A percentile compares a stretch with the other conserved stretches of the same genome.
These are phyloP conservation scores for Sphagnum fallax DNA, from an alignment of 228 moss, liverwort and hornwort genomes.

Conservation along the genomic window DNA sequence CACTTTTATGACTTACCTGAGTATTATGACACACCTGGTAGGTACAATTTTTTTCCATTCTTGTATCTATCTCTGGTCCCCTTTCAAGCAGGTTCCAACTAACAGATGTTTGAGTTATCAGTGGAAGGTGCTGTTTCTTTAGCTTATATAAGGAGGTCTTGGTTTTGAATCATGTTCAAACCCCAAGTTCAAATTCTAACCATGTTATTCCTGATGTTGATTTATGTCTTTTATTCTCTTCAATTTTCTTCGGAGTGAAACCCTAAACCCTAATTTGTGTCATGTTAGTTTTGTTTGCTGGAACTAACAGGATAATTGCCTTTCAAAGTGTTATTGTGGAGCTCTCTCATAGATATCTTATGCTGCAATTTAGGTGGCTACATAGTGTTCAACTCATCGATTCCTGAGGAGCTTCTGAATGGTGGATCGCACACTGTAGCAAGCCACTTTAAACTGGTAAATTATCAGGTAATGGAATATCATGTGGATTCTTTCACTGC, in stretches of 20 bases:
- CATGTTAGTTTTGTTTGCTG: too few relatives aligned
- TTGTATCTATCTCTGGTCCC: not conserved
- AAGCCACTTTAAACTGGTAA: slow-evolving; percentile 86
- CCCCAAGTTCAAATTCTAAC: too few relatives aligned
- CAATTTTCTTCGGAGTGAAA: too few relatives aligned
- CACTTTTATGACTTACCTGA: slow-evolving; percentile 65
- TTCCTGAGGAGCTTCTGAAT: slow-evolving; percentile 57
- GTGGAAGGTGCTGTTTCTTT: not conserved
- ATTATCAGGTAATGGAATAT: slow-evolving; percentile 58
- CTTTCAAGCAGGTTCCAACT: not conserved
- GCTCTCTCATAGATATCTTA: too few relatives aligned
- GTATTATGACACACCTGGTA: slow-evolving; percentile 79
- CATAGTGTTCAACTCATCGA: slow-evolving; percentile 56
- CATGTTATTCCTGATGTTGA: too few relatives aligned
- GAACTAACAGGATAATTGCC: too few relatives aligned
- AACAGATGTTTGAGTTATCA: not conserved
- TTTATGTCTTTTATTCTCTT: too few relatives aligned
- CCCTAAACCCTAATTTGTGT: too few relatives aligned
- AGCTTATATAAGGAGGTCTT: too few relatives aligned
- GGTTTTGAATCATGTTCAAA: too few relatives aligned
- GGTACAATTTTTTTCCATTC: slow-evolving; percentile 2
- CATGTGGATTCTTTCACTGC: not conserved
- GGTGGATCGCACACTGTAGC: slow-evolving; percentile 69
- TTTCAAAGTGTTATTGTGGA: too few relatives aligned
- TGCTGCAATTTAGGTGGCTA: slow-evolving; percentile 53